Evolutionary conservation across 257 asterid species (phyloP), one percentile per base, ranked within the genome.

Genomic region (Avicennia marina): DNA sequence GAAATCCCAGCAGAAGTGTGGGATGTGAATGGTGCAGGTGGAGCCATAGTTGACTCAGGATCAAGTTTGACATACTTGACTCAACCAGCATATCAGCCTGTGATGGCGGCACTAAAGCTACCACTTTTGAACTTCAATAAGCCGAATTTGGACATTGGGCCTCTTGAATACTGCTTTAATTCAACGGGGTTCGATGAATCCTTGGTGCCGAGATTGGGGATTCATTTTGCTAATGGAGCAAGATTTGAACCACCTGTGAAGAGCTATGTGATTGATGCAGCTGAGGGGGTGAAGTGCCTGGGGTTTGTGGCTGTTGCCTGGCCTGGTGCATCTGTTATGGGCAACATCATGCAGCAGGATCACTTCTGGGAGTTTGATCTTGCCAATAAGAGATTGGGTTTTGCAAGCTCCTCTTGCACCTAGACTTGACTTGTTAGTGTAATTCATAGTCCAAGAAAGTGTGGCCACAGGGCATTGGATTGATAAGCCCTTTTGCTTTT

Each of bases 341-440:
- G 90, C 7, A 82, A 82, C 18, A 82, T 82, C 31, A 64, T 82
- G 81, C 90, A 79, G 60, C 90, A 82, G 68, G 77, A 77, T 59
- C 60, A 79, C 68, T 24, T 76, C 15, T 79, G 90, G 90, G 87
- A 82, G 51, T 82, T 74, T 42, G 90, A 82, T 40, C 47, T 82
- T 22, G 68, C 9, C 10, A 77, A 71, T 21, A 50, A 66, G 34
- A 69, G 78, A 51, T 59, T 82, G 75, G 87, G 90, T n/a, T 82
- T 79, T 66, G 80, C 72, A 61, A n/a, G 74, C 22, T 82, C 90
- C 2, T 46, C 78, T 0, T 82, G 90, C 39, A 48, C n/a, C n/a
- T n/a, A n/a, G n/a, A n/a, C n/a, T n/a, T n/a, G n/a, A n/a, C n/a
- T n/a, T n/a, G n/a, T n/a, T n/a, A n/a, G n/a, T n/a, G n/a, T n/a